Evolutionary conservation across 148 eudicot species (phyloP).

Genomic region (Camellia granthamiana): DNA sequence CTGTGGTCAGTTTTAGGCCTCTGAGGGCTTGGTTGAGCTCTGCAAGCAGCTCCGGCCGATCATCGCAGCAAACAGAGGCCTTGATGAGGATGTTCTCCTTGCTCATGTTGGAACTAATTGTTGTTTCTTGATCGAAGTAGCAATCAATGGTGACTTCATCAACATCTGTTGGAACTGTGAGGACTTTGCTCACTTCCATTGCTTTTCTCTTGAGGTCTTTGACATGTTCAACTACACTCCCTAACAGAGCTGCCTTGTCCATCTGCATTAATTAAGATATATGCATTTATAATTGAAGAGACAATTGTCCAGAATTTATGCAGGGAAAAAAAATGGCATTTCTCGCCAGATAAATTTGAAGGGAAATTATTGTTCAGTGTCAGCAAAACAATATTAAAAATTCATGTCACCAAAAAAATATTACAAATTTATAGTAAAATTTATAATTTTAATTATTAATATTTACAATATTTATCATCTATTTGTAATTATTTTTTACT

Average conservation of each 20-base stretch:
- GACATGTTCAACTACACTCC: slow-evolving; percentile 64
- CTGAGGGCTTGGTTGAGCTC: slow-evolving; percentile 61
- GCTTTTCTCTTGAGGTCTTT: slow-evolving; percentile 56
- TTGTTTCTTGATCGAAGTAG: slow-evolving; percentile 2
- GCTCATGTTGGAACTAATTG: background rate
- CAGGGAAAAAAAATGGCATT: too few relatives aligned
- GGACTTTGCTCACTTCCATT: slow-evolving; percentile 45
- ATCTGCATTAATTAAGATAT: slow-evolving; percentile 41
- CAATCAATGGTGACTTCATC: slow-evolving; percentile 64
- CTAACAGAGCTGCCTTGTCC: slow-evolving; percentile 92
- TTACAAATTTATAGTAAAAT: too few relatives aligned
- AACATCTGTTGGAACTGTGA: slow-evolving; percentile 55
- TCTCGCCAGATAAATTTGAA: too few relatives aligned
- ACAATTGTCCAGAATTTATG: too few relatives aligned
- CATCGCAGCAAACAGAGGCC: slow-evolving; percentile 71
- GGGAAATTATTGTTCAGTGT: too few relatives aligned
- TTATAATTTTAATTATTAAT: too few relatives aligned
- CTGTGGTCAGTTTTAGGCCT: slow-evolving; percentile 41
- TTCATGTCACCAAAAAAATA: too few relatives aligned
- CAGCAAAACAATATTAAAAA: too few relatives aligned
- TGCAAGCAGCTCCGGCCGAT: slow-evolving; percentile 54
- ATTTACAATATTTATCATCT: too few relatives aligned
- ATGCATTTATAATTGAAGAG: too few relatives aligned
- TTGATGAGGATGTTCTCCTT: slow-evolving; percentile 31
- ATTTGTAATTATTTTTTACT: too few relatives aligned